Evolutionary conservation across 2,329 filamentous ascomycete species (phyloP).

Genomic region (Tolypocladium ophioglossoides): DNA sequence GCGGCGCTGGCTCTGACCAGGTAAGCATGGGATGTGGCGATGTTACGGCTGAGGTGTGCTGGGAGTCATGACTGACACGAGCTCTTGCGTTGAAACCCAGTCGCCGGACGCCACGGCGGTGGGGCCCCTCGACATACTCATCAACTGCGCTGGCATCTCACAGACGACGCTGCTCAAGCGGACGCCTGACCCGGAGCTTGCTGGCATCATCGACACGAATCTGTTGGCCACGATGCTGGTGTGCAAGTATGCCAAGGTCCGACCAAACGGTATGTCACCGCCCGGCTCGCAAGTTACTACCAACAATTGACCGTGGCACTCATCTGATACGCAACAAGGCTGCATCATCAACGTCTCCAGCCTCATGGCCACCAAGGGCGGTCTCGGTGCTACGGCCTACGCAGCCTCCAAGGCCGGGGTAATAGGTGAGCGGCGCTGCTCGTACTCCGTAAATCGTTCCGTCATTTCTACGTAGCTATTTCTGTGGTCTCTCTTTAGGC

Average conservation of each 20-base stretch:
- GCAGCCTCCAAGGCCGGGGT: constrained; percentile 74
- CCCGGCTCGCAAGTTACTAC: not conserved
- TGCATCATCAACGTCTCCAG: constrained; percentile 79
- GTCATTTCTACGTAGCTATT: constrained; percentile 3
- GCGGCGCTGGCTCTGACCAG: not conserved
- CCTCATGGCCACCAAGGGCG: constrained; percentile 59
- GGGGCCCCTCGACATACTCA: constrained; percentile 44
- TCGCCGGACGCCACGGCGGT: constrained; percentile 7
- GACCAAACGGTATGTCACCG: constrained; percentile 16
- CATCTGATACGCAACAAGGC: constrained; percentile 21
- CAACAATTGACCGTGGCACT: not conserved
- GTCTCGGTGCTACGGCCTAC: constrained; percentile 61
- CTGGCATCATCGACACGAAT: constrained; percentile 57
- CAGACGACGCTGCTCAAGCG: constrained; percentile 54
- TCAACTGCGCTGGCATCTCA: constrained; percentile 71
- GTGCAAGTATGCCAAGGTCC: constrained; percentile 37
- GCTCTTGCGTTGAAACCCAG: not conserved
- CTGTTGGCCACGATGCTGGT: constrained; percentile 54
- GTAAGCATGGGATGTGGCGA: not conserved
- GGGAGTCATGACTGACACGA: not conserved
- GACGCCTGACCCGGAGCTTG: constrained; percentile 38
- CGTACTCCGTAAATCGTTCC: constrained; percentile 1
- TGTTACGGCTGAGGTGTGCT: not conserved
- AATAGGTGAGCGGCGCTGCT: constrained; percentile 39
- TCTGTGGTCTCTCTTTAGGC: not conserved